Base-by-base conservation (phyloP, 1,284 basidiomycete species). In the Porogramme epimiltina region DNA sequence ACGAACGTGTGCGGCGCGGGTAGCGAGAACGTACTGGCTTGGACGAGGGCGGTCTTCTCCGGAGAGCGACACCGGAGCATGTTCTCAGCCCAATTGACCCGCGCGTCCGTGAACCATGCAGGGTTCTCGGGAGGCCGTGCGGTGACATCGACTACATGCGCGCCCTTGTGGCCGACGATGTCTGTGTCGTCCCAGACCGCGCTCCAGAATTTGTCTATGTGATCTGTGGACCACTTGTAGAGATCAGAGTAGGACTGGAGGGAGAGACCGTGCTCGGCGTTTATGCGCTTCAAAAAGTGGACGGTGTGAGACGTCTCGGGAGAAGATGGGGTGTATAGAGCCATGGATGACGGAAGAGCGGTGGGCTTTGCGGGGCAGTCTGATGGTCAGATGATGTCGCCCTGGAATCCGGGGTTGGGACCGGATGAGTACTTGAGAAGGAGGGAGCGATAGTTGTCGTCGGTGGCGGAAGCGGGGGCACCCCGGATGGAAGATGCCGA, bases 11-110 rank as follows among this genome's bases (percentile, higher is more conserved):
- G 40, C 40, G 24, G 43, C 15, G 37, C 24, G 25, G 40, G 45
- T 39, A 52, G 38, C 50, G 51, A 55, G 50, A 51, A 60, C 81
- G 66, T 70, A 85, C 87, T 85, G 54, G 81, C 79, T 75, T 92
- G 83, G 46, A 94, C 80, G 55, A 94, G 74, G 1, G 91, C 92
- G n/a, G 81, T 67, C 64, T 85, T 85, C 49, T 79, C 73, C 9
- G 74, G 67, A 23, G 77, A 78, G 50, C 81, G 80, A 62, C 77
- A 79, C 33, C 76, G 76, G 24, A 95, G 75, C 77, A 92, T 84
- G 68, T 95, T 95, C 74, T 95, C 91, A 36, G 92, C 90, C 84
- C 89, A 93, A 67, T 94, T 94, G 48, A 94, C 68, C 36, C 70
- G 73, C 0, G 90, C 84, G 40, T 83, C 80, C 22, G 70, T 62